Base-by-base conservation (phyloP, 129 eudicot species). In the Mikania micrantha region DNA sequence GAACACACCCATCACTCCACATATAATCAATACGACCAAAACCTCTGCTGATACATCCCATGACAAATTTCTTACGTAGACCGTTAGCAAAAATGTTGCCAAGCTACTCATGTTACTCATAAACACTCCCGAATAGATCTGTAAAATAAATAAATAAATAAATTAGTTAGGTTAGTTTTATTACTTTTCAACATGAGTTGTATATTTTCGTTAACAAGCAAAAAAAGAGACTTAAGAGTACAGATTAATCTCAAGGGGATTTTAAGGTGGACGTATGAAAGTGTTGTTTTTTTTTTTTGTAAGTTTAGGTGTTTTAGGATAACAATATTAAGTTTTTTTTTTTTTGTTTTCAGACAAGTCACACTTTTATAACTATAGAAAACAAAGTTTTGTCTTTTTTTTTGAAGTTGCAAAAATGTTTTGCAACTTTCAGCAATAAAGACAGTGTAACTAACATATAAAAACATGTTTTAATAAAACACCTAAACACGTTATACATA, bases 1-100 rank as follows among this genome's bases (percentile, higher is more conserved):
- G 61, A 81, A 53, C 17, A 71, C 10, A 45, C 93, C 96, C 74
- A 83, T 73, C 28, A 62, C 63, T 20, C 85, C 77, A 64, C 87
- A 81, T 9, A 81, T 77, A 9, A 86, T 50, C 41, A 89, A 39
- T 32, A 86, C 90, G 4, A 87, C 84, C 34, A 89, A 71, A 67
- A 85, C 85, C 73, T 89, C 96, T 9, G 96, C 90, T 2, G 96
- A 74, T 17, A 83, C 85, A 78, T 85, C 83, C 82, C 87, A 84
- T 9, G 84, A 65, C 60, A 84, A 38, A 19, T 79, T 81, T 25
- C 74, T 76, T 9, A 83, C 73, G 32, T 77, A 86, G 17, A 90
- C 82, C 9, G 88, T 60, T 4, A 78, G 73, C 28, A 89, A 28
- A 67, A 89, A 79, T n/a, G 83, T 61, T 9, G 81, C 32, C 64